Evolutionary conservation across 2,329 filamentous ascomycete genomes (phyloP).

Genomic region (Hirsutella thompsonii): DNA sequence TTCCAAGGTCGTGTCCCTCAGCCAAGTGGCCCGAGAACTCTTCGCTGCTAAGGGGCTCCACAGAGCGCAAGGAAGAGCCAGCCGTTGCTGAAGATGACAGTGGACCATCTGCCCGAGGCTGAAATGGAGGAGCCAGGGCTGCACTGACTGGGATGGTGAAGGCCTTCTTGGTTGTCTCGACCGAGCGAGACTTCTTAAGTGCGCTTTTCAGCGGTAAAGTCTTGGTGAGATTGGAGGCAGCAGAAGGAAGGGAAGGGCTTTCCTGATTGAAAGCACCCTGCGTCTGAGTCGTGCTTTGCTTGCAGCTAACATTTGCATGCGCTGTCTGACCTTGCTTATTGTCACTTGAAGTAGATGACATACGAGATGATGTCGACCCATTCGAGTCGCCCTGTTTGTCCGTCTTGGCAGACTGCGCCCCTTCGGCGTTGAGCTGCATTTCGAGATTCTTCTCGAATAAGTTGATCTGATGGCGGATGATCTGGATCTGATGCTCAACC

Average conservation of each 20-base stretch:
- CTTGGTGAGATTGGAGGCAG: constrained; percentile 17
- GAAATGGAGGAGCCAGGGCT: constrained; percentile 35
- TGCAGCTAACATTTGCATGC: constrained; percentile 6
- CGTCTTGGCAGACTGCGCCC: constrained; percentile 24
- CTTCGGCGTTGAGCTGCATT: constrained; percentile 32
- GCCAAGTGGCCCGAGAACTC: constrained; percentile 3
- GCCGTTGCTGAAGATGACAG: constrained; percentile 6
- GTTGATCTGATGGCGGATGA: constrained; percentile 31
- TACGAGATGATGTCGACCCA: constrained; percentile 7
- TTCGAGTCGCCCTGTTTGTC: constrained; percentile 12
- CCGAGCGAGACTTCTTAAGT: constrained; percentile 4
- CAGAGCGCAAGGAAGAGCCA: constrained; percentile 2
- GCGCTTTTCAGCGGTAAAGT: constrained; percentile 9
- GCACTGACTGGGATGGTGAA: constrained; percentile 30
- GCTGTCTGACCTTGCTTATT: constrained; percentile 5
- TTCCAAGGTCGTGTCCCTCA: constrained; percentile 4
- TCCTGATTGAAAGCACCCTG: constrained; percentile 4
- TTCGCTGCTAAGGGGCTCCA: neutral
- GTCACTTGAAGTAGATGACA: constrained; percentile 7
- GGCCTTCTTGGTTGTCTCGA: constrained; percentile 17
- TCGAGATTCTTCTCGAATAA: constrained; percentile 35
- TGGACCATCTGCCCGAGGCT: constrained; percentile 21
- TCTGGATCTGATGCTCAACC: constrained; percentile 29
- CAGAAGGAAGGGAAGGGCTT: constrained; percentile 7
- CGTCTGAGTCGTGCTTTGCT: constrained; percentile 5